phyloP scores from a whole-genome alignment of 2,329 filamentous ascomycete genomes.

The Cladosporium sp. region DNA sequence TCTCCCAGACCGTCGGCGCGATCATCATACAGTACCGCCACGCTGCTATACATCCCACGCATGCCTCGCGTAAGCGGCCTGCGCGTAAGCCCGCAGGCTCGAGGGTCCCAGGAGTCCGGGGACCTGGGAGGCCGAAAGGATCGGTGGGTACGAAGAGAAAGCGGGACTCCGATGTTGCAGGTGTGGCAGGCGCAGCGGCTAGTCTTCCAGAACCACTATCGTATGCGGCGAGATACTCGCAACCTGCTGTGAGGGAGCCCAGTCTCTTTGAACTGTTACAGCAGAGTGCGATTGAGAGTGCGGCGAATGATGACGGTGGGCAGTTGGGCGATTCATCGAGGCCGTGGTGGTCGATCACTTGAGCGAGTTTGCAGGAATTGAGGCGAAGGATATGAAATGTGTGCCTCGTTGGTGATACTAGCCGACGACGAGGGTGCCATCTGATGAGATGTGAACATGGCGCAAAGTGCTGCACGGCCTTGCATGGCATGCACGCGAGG shows the following conservation, averaged over 20 bases:
- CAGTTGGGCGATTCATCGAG: constrained; percentile 4
- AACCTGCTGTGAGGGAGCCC: background rate
- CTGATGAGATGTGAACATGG: background rate
- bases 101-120: background rate
- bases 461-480: background rate
- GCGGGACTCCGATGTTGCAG: background rate
- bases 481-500: background rate
- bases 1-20: constrained; percentile 45
- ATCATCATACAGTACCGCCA: constrained; percentile 52
- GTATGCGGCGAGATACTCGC: background rate
- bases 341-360: constrained; percentile 19
- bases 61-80: constrained; percentile 47
- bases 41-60: constrained; percentile 49
- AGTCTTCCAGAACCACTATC: background rate
- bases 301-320: constrained; percentile 1
- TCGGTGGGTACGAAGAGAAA: constrained; percentile 2
- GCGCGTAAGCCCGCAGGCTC: constrained; percentile 32
- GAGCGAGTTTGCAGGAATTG: background rate
- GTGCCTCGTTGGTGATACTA: background rate
- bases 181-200: background rate
- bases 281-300: constrained; percentile 15
- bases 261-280: constrained; percentile 20
- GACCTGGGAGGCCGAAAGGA: constrained; percentile 13
- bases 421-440: background rate
- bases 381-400: background rate